A percentile compares a stretch with the other conserved stretches of the same genome.
phyloP scores from a whole-genome alignment of 441 rosid species.

The Bocquillonia castaneifolia region DNA sequence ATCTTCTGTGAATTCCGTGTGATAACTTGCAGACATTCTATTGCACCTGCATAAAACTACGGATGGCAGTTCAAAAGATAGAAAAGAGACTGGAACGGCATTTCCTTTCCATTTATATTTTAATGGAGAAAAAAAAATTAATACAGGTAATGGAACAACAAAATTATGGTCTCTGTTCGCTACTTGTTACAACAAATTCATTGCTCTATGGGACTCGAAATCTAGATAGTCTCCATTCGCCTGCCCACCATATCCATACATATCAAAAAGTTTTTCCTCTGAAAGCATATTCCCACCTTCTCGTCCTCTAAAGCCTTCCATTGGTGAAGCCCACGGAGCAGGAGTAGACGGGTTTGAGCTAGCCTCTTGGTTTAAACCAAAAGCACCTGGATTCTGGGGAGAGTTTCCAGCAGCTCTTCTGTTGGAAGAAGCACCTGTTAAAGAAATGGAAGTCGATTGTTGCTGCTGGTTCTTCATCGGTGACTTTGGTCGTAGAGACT shows the following conservation, averaged over 20 bases:
- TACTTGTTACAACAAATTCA: slow-evolving; percentile 52
- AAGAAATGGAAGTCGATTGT: slow-evolving; percentile 57
- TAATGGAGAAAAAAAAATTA: background rate
- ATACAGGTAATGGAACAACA: slow-evolving; percentile 14
- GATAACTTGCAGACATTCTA: too few relatives aligned
- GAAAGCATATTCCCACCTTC: slow-evolving; percentile 39
- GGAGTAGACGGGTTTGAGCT: slow-evolving; percentile 63
- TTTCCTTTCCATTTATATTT: slow-evolving; percentile 15
- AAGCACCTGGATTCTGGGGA: slow-evolving; percentile 55
- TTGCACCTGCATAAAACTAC: background rate
- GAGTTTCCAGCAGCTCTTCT: slow-evolving; percentile 71
- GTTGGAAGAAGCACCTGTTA: slow-evolving; percentile 54
- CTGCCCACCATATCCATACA: slow-evolving; percentile 45
- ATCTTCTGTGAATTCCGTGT: too few relatives aligned
- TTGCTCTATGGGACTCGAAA: slow-evolving; percentile 49
- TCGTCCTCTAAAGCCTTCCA: slow-evolving; percentile 62
- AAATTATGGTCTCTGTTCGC: slow-evolving; percentile 11
- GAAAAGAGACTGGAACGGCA: background rate
- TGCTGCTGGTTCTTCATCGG: slow-evolving; percentile 98
- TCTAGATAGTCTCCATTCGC: slow-evolving; percentile 41
- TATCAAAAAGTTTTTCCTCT: slow-evolving; percentile 49
- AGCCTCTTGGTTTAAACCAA: slow-evolving; percentile 60
- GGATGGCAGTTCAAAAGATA: background rate
- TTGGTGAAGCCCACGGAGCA: slow-evolving; percentile 51
- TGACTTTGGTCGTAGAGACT: slow-evolving; percentile 84